Percentiles rank a stretch among this genome's conserved stretches.
Evolutionary conservation across 345 rosid genomes (phyloP).

Genomic region (Populus simonii): DNA sequence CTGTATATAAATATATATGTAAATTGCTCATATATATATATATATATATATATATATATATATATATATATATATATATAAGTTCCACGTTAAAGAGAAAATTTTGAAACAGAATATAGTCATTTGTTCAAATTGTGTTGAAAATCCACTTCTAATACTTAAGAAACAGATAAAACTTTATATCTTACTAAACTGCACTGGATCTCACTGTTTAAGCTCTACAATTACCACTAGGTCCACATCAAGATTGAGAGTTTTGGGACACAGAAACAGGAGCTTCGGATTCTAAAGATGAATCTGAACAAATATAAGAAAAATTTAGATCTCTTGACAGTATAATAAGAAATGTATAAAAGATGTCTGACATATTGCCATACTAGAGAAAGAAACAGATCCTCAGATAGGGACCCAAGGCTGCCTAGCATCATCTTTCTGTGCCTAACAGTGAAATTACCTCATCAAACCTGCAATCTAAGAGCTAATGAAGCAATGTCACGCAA

Average conservation of each 20-base stretch:
- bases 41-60: too few species aligned
- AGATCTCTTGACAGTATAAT: background rate
- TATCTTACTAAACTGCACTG: background rate
- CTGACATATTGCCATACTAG: background rate
- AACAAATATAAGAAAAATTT: background rate
- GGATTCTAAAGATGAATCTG: background rate
- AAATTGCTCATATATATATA: too few species aligned
- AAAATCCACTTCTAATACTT: background rate
- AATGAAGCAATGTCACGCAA: background rate
- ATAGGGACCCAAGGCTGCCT: background rate
- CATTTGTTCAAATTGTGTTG: background rate
- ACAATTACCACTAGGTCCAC: background rate
- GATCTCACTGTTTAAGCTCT: background rate
- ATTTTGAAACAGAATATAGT: background rate
- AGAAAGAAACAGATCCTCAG: background rate
- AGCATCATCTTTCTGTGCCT: background rate
- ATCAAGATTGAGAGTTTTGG: background rate
- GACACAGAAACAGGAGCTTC: background rate
- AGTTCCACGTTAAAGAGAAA: background rate
- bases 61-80: too few species aligned
- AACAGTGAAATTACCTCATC: background rate
- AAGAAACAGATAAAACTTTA: background rate
- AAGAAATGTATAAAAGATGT: background rate
- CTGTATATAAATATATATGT: too few species aligned
- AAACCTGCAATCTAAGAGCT: background rate